Base-by-base conservation (phyloP, 345 rosid genomes). In the Punica granatum region DNA sequence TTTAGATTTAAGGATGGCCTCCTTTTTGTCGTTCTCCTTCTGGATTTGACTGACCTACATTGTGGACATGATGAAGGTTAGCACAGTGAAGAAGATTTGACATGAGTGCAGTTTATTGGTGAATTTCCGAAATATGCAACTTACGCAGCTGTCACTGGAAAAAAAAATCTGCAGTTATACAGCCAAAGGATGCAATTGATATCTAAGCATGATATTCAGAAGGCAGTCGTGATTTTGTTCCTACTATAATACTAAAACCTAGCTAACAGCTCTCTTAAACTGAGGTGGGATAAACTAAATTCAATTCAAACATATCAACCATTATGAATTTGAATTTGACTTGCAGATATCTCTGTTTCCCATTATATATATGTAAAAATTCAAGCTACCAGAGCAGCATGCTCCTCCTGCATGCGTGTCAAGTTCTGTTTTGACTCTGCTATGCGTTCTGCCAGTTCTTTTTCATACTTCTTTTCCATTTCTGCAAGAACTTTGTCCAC, bases 21-120 rank as follows among this genome's bases (percentile, higher is more conserved):
- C 96, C 84, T 66, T 85, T 69, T 48, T 79, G 62, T 82, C 83
- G 73, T 81, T 73, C 61, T 87, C 92, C 73, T 78, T 79, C 82
- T 81, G 81, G 69, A 83, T 81, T 43, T 65, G 37, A 67, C 73
- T 60, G 21, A 86, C 80, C 98, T 92, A 79, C 32, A 67, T 30
- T 64, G 64, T 36, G 35, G 69, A 31, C 19, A 69, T 72, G 72
- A 67, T 60, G 1, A 48, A 54, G 46, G 46, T 64, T 61, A 33
- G 2, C 26, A n/a, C 58, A 51, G 7, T 51, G 30, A 51, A 7
- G 58, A 51, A 51, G 58, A 51, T 51, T 8, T 51, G 25, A 51
- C 9, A 56, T 56, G 34, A 56, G 33, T 26, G 41, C 61, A 13
- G 3, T 15, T 1, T 13, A 56, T 54, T 13, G 34, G 61, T 26